Evolutionary conservation across 805 yeast species (phyloP).

Genomic region (Ogataea wickerhamii): DNA sequence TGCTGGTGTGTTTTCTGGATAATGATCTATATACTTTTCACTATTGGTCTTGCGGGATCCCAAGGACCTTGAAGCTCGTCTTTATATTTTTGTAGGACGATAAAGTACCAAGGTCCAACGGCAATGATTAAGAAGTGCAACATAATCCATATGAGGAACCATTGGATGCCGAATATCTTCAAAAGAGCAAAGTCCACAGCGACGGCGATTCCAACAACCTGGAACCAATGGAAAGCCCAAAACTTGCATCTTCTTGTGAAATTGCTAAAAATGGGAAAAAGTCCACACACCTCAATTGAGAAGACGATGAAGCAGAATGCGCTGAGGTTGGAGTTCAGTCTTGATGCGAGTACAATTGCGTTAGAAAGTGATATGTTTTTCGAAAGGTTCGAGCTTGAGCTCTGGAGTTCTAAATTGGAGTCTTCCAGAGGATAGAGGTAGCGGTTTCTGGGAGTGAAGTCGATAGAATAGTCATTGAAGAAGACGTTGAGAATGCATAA

Average conservation of each 20-base stretch:
- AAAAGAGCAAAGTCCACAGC: conserved; percentile 34
- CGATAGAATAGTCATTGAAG: conserved; percentile 64
- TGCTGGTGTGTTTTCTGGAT: conserved; percentile 76
- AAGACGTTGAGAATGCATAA: conserved; percentile 65
- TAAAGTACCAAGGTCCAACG: conserved; percentile 66
- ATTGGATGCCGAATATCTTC: conserved; percentile 38
- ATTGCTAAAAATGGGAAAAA: conserved; percentile 67
- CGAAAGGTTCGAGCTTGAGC: conserved; percentile 53
- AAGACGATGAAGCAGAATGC: conserved; percentile 83
- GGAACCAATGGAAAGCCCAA: conserved; percentile 31
- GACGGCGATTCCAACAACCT: conserved; percentile 26
- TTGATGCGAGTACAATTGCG: conserved; percentile 87
- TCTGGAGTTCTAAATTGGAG: conserved; percentile 19
- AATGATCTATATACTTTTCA: conserved; percentile 32
- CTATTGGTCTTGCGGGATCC: conserved; percentile 80
- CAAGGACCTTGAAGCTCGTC: conserved; percentile 89
- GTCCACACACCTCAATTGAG: conserved; percentile 65
- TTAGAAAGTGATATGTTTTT: conserved; percentile 83
- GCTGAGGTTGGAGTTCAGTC: conserved; percentile 65
- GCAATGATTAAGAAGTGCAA: conserved; percentile 47
- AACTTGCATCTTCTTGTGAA: conserved; percentile 47
- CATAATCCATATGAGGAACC: conserved; percentile 47
- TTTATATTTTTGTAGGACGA: conserved; percentile 71
- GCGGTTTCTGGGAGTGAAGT: conserved; percentile 28
- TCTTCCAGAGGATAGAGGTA: conserved; percentile 11